Percentiles rank a stretch among this genome's conserved stretches.
These are phyloP conservation scores for Rhizopus sp. DNA, from an alignment of 371 early-diverging fungal genomes.

Conservation along the genomic window DNA sequence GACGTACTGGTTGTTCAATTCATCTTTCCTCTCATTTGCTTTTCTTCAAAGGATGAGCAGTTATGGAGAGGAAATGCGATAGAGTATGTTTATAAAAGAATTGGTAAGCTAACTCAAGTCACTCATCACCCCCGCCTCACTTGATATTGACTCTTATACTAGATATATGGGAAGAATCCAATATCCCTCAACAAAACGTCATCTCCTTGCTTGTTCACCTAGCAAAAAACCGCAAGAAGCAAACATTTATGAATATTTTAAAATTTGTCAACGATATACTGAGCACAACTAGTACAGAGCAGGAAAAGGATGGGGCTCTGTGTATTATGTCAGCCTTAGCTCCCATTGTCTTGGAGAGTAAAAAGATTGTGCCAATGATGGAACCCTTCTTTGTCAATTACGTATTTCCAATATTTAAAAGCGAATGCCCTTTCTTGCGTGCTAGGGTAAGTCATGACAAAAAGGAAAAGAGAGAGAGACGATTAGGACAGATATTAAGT, in stretches of 20 bases:
- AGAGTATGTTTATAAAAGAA: slow-evolving; percentile 89
- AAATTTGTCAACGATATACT: slow-evolving; percentile 74
- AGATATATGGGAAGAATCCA: slow-evolving; percentile 81
- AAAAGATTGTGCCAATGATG: slow-evolving; percentile 51
- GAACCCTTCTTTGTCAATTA: slow-evolving; percentile 81
- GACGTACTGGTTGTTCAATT: slow-evolving; percentile 77
- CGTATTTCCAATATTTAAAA: slow-evolving; percentile 88
- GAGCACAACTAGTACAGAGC: slow-evolving; percentile 33
- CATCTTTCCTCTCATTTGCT: slow-evolving; percentile 89
- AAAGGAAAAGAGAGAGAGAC: background rate
- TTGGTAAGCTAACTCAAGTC: background rate
- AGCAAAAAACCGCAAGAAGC: slow-evolving; percentile 74
- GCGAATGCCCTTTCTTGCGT: slow-evolving; percentile 78
- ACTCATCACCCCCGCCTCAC: too few species aligned
- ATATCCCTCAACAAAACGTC: slow-evolving; percentile 72
- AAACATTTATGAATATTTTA: slow-evolving; percentile 79
- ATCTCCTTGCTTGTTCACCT: slow-evolving; percentile 74
- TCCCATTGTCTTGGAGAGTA: background rate
- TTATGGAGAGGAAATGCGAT: slow-evolving; percentile 90
- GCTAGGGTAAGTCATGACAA: slow-evolving; percentile 46
- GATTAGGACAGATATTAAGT: background rate
- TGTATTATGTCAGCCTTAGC: slow-evolving; percentile 77
- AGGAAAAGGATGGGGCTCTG: slow-evolving; percentile 87
- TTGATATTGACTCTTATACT: slow-evolving; percentile 22
- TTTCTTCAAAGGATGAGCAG: slow-evolving; percentile 77